A percentile compares a stretch with the other conserved stretches of the same genome.
These are phyloP conservation scores for Trametes versicolor DNA, from an alignment of 1,284 basidiomycete species.

Conservation along the genomic window DNA sequence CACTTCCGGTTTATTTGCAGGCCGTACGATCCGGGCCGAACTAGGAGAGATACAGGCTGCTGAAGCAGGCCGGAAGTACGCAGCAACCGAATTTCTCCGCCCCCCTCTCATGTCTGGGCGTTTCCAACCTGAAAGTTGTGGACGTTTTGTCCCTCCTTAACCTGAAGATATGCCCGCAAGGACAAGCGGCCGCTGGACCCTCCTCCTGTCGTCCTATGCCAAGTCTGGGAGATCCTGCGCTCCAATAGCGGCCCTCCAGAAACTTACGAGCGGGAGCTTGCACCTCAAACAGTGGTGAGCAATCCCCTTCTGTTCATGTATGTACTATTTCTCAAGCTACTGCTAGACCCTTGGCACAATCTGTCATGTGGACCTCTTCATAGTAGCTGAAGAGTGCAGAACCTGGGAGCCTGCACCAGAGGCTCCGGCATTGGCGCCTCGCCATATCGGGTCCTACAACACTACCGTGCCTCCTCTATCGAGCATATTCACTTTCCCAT, in stretches of 20 bases:
- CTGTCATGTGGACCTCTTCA: conserved; percentile 72
- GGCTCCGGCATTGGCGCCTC: background rate
- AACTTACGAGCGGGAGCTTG: conserved; percentile 48
- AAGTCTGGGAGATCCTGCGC: conserved; percentile 38
- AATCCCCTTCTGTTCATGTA: conserved; percentile 26
- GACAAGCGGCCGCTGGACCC: conserved; percentile 55
- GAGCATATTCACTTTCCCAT: background rate
- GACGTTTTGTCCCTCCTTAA: background rate
- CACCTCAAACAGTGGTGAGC: conserved; percentile 44
- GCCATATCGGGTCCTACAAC: too few relatives aligned
- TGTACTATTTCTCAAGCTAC: conserved; percentile 4
- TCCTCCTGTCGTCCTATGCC: conserved; percentile 51
- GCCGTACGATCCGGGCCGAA: conserved; percentile 22
- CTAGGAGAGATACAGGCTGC: conserved; percentile 34
- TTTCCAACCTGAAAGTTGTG: background rate
- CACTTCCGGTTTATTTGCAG: conserved; percentile 15
- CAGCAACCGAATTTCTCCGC: conserved; percentile 2
- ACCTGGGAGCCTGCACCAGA: background rate
- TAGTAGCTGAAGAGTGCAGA: conserved; percentile 48
- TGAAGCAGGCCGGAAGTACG: conserved; percentile 33
- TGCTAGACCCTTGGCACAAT: conserved; percentile 60
- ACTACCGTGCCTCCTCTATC: background rate
- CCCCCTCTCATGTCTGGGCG: background rate
- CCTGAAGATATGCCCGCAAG: conserved; percentile 47
- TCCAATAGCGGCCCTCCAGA: conserved; percentile 39